These are phyloP conservation scores for Penicillium bialowiezense DNA, from an alignment of 495 filamentous ascomycete genomes.

Conservation along the genomic window DNA sequence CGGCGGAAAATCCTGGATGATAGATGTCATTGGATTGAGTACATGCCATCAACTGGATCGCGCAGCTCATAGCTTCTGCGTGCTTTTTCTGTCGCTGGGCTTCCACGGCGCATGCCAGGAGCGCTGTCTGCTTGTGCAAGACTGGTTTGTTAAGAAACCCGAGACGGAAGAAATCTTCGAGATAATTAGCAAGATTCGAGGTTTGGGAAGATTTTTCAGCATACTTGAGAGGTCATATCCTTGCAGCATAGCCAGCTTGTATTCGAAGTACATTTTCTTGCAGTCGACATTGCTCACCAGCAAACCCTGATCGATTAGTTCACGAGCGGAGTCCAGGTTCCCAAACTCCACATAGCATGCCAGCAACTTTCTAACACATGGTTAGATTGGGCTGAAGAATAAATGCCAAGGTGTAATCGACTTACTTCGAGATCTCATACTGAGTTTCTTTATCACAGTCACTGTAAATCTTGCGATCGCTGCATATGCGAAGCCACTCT, in stretches of 20 bases:
- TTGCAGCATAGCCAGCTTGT: neutral
- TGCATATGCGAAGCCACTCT: constrained; percentile 70
- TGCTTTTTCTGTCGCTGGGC: constrained; percentile 59
- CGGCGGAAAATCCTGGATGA: neutral
- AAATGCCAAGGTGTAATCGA: neutral
- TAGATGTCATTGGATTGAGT: neutral
- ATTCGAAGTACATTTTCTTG: constrained; percentile 1
- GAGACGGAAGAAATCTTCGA: neutral
- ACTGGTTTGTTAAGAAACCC: neutral
- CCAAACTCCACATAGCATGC: neutral
- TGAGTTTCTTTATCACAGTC: constrained; percentile 60
- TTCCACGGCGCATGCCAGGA: constrained; percentile 76
- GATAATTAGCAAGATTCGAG: neutral
- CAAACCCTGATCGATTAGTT: neutral
- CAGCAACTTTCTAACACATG: neutral
- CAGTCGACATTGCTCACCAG: neutral
- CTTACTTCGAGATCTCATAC: constrained; percentile 55
- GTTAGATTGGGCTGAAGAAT: neutral
- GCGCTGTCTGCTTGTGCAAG: neutral
- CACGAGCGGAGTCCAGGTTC: neutral
- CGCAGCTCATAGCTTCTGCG: constrained; percentile 35
- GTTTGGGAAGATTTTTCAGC: neutral
- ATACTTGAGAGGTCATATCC: neutral
- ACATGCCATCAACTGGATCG: neutral
- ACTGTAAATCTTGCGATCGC: constrained; percentile 58